A percentile compares a stretch with the other conserved stretches of the same genome.
Evolutionary conservation across 1,139 yeast species (phyloP).

Genomic region (Saccharomyces pastorianus): DNA sequence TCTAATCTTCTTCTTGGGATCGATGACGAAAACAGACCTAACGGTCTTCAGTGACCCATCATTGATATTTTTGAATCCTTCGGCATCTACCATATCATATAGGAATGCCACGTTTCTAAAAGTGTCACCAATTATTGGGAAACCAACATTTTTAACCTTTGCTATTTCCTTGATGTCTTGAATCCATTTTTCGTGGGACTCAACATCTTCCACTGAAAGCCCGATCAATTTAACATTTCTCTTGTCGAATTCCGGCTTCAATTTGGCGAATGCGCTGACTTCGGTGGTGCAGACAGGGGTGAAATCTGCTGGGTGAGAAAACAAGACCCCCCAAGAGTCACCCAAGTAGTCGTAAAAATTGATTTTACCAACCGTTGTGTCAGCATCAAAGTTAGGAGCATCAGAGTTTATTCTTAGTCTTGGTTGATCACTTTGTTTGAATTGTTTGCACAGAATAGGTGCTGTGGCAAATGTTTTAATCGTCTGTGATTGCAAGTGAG

Average conservation of each 20-base stretch:
- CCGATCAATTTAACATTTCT: slow-evolving; percentile 82
- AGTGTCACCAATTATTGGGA: slow-evolving; percentile 84
- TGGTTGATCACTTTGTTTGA: slow-evolving; percentile 54
- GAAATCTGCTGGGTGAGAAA: slow-evolving; percentile 90
- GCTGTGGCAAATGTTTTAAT: slow-evolving; percentile 14
- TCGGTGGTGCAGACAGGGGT: slow-evolving; percentile 95
- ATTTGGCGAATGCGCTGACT: slow-evolving; percentile 81
- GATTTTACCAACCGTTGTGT: slow-evolving; percentile 68
- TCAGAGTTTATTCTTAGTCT: slow-evolving; percentile 56
- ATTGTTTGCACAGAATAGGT: slow-evolving; percentile 35
- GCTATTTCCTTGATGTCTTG: slow-evolving; percentile 76
- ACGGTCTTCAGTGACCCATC: slow-evolving; percentile 68
- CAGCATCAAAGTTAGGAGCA: slow-evolving; percentile 80
- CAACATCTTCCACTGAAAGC: slow-evolving; percentile 70
- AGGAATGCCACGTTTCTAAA: slow-evolving; percentile 71
- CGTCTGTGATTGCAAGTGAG: slow-evolving; percentile 7
- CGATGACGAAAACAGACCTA: slow-evolving; percentile 82
- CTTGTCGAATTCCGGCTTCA: slow-evolving; percentile 73
- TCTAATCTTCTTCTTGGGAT: slow-evolving; percentile 79
- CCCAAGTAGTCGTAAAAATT: slow-evolving; percentile 79
- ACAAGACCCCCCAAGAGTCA: slow-evolving; percentile 72
- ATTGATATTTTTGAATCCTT: slow-evolving; percentile 69
- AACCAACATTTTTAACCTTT: slow-evolving; percentile 57
- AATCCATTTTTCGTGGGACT: slow-evolving; percentile 73
- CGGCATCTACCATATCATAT: slow-evolving; percentile 88